phyloP scores from a whole-genome alignment of 306 rosid genomes.

The Bauhinia variegata region DNA sequence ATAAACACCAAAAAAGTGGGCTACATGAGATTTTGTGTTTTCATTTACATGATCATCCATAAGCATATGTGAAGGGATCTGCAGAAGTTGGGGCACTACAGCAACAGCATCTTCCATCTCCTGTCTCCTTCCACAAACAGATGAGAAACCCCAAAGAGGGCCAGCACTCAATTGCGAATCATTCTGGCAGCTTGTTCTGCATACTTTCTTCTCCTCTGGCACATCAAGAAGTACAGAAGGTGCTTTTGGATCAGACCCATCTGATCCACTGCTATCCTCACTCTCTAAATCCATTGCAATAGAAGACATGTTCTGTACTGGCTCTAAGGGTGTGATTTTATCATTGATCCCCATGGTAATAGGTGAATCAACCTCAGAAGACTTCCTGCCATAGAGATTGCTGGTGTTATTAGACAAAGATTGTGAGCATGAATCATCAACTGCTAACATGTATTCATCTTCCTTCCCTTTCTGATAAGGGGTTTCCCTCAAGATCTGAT shows the following conservation, averaged over 20 bases:
- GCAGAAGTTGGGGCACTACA: constrained; percentile 54
- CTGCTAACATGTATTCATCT: constrained; percentile 42
- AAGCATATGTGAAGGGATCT: constrained; percentile 56
- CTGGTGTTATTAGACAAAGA: constrained; percentile 30
- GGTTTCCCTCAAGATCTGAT: constrained; percentile 45
- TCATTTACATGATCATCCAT: constrained; percentile 42
- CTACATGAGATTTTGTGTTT: constrained; percentile 31
- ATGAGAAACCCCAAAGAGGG: constrained; percentile 72
- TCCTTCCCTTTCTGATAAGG: constrained; percentile 30
- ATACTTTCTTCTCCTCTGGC: constrained; percentile 44
- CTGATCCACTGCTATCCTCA: constrained; percentile 45
- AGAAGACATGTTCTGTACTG: constrained; percentile 41
- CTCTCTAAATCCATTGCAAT: constrained; percentile 45
- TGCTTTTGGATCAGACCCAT: constrained; percentile 46
- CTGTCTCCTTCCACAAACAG: constrained; percentile 65
- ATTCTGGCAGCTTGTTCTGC: constrained; percentile 41
- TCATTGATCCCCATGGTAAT: constrained; percentile 38
- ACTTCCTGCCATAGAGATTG: constrained; percentile 19
- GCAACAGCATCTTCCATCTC: constrained; percentile 88
- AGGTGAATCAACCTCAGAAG: constrained; percentile 37
- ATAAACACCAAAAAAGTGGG: constrained; percentile 78
- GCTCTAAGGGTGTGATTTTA: constrained; percentile 21
- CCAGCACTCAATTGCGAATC: constrained; percentile 38
- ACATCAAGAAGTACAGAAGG: constrained; percentile 37
- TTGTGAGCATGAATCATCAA: constrained; percentile 38